A percentile compares a stretch with the other conserved stretches of the same genome.
These are phyloP conservation scores for Spinacia oleracea DNA, from an alignment of 179 eudicot species.

Conservation along the genomic window DNA sequence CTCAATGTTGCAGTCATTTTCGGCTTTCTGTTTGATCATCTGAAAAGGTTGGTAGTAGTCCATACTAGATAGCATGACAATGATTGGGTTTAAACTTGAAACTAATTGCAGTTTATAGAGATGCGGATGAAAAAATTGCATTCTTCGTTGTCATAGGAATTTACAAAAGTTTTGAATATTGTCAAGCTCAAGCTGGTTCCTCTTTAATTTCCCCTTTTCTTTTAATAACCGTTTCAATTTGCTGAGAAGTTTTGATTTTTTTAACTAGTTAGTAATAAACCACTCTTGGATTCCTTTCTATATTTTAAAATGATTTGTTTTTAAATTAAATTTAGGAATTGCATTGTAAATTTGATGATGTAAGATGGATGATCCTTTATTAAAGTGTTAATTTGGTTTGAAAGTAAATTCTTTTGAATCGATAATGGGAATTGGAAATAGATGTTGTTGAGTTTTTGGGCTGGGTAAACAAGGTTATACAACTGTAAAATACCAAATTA, in stretches of 20 bases:
- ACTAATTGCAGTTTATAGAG: background rate
- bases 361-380: background rate
- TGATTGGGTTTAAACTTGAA: too few species aligned
- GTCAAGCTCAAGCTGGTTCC: conserved; percentile 52
- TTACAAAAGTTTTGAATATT: conserved; percentile 51
- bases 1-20: too few species aligned
- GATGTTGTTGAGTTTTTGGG: too few species aligned
- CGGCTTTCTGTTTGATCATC: background rate
- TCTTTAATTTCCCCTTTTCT: conserved; percentile 36
- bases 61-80: background rate
- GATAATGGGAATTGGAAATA: too few species aligned
- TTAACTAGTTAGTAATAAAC: background rate
- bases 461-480: too few species aligned
- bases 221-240: background rate
- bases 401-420: too few species aligned
- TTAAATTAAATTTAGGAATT: background rate
- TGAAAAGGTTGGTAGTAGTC: background rate
- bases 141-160: conserved; percentile 67
- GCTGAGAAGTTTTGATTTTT: background rate
- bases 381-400: background rate
- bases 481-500: too few species aligned
- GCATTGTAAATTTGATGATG: background rate
- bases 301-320: background rate
- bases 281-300: too few species aligned
- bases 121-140: conserved; percentile 61